Evolutionary conservation across 345 rosid genomes (phyloP), one percentile per base, ranked within the genome.

Genomic region (Crucihimalaya himalaica): DNA sequence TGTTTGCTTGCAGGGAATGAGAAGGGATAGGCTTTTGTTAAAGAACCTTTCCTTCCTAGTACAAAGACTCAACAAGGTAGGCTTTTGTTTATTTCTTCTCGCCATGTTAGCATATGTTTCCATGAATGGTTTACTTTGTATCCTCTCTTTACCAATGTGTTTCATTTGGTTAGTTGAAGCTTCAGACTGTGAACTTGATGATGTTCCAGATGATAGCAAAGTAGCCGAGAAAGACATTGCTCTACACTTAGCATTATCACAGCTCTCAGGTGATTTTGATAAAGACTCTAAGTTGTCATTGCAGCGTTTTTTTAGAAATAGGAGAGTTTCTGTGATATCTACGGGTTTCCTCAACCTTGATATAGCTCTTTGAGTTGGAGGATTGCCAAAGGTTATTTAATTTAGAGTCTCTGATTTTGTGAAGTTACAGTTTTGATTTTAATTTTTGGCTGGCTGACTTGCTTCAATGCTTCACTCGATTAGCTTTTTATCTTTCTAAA

Each of bases 271-370:
- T 70, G 93, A 89, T 47, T 89, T 88, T 80, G 85, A 91, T 42
- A 79, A 75, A 80, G 96, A 87, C 75, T 86, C 97, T 42, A 88
- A 80, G 93, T 34, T 87, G 82, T 87, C 88, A 66, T 62, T 88
- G 85, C 84, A 80, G 70, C 82, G 86, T 18, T 89, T 91, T 82
- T 84, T 65, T 55, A 65, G 79, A 48, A 75, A 91, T 70, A 73
- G 98, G 27, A 81, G 68, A 76, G 85, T 87, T 79, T 86, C 93
- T n/a, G 92, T 91, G 29, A 80, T 89, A 77, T 80, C 98, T 19
- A 91, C 98, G 6, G 98, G 98, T 55, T 91, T 96, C 2, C 77
- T 91, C 47, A 89, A 85, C 85, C 95, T 94, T 79, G 98, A 94
- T 76, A 61, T 83, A 63, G 91, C 96, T 42, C 89, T 94, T 28